Conservation (phyloP, 257 asterid species). For the Catharanthus roseus region DNA sequence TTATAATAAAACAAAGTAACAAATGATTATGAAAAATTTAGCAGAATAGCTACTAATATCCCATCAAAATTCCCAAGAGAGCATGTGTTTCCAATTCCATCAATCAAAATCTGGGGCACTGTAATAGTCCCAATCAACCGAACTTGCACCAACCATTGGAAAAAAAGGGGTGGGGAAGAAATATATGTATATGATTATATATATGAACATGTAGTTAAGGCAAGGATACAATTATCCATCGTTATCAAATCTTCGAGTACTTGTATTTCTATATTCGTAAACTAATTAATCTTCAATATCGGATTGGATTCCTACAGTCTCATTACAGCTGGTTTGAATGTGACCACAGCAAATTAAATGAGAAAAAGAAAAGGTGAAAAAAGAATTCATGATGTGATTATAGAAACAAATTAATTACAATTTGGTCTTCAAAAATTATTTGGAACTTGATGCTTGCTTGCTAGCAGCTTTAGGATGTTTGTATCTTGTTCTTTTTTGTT, state of each 20-base stretch:
- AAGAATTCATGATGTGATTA: background rate
- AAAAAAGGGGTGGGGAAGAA: background rate
- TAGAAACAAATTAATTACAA: background rate
- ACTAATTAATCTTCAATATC: background rate
- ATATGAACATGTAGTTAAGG: background rate
- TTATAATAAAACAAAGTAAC: background rate
- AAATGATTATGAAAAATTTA: background rate
- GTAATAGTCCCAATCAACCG: slow-evolving; percentile 13
- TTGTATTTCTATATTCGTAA: no score
- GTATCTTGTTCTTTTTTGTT: no score
- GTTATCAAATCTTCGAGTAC: background rate
- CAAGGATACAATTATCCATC: background rate
- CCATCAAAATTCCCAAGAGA: background rate
- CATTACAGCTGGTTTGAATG: slow-evolving; percentile 7
- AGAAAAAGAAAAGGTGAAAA: background rate
- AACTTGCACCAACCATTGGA: slow-evolving; percentile 25
- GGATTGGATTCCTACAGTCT: background rate
- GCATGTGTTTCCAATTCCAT: background rate
- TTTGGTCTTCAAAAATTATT: background rate
- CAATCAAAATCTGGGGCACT: slow-evolving; percentile 5
- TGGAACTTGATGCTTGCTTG: background rate
- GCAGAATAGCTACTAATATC: no score
- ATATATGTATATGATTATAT: no score
- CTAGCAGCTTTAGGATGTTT: no score
- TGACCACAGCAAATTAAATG: background rate